Evolutionary conservation across 345 rosid genomes (phyloP).

Genomic region (Firmiana major): DNA sequence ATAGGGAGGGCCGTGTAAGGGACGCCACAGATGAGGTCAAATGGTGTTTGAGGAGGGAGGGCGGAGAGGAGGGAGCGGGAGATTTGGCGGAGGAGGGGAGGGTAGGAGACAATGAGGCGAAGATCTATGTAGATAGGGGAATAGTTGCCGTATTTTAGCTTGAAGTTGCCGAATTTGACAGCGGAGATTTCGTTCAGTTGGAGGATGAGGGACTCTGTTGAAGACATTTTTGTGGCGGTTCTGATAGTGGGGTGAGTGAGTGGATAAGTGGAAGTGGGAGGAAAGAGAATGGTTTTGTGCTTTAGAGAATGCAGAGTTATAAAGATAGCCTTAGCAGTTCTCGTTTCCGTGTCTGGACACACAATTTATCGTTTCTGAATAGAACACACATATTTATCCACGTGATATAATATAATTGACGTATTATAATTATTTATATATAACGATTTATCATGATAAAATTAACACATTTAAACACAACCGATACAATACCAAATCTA

Average conservation of each 20-base stretch:
- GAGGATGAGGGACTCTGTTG: constrained; percentile 79
- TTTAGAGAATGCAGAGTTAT: background rate
- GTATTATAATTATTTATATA: too few species aligned
- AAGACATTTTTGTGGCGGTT: constrained; percentile 20
- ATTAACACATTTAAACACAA: too few species aligned
- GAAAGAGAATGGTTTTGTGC: background rate
- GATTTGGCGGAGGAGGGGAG: constrained; percentile 72
- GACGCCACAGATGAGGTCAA: constrained; percentile 77
- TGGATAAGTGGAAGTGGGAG: background rate
- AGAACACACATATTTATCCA: too few species aligned
- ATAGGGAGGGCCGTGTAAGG: constrained; percentile 97
- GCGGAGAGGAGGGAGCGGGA: constrained; percentile 66
- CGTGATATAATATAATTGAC: too few species aligned
- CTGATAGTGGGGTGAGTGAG: background rate
- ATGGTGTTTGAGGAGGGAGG: constrained; percentile 50
- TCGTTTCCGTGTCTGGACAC: too few species aligned
- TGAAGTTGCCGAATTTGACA: constrained; percentile 84
- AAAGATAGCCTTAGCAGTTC: too few species aligned
- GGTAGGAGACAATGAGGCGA: constrained; percentile 83
- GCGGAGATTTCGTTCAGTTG: constrained; percentile 87
- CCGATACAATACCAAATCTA: too few species aligned
- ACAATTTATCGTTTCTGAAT: background rate
- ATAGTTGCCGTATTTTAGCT: constrained; percentile 86
- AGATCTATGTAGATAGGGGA: constrained; percentile 95
- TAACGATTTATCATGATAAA: too few species aligned